Conservation (phyloP, 1,284 basidiomycete species). For the Boletus nobilissimus region DNA sequence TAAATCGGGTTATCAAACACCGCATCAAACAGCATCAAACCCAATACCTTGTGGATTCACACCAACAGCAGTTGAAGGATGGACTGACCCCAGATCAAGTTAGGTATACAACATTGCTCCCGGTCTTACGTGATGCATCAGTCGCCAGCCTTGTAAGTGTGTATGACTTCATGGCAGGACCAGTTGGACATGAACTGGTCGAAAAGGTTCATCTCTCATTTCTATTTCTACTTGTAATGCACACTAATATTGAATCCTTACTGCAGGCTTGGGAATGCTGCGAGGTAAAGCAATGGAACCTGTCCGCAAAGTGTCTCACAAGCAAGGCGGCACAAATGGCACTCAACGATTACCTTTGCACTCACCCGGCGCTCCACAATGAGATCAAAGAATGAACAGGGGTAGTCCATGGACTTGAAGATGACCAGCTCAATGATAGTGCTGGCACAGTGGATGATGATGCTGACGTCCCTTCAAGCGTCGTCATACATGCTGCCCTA, state of each 20-base stretch:
- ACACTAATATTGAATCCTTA: not conserved
- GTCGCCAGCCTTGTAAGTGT: slow-evolving; percentile 34
- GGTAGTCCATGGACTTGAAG: not conserved
- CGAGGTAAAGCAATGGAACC: not conserved
- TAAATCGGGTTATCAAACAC: slow-evolving; percentile 37
- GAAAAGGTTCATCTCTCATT: slow-evolving; percentile 3
- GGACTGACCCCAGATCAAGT: slow-evolving; percentile 5
- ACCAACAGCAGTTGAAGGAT: not conserved
- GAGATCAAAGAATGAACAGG: slow-evolving; percentile 6
- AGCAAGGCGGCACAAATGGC: slow-evolving; percentile 5
- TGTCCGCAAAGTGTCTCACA: slow-evolving; percentile 14
- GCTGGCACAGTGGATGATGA: not conserved
- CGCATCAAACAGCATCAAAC: slow-evolving; percentile 35
- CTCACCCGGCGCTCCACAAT: not conserved
- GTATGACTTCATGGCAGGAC: slow-evolving; percentile 35
- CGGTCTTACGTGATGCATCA: slow-evolving; percentile 9
- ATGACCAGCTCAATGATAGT: not conserved
- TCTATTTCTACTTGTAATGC: no score
- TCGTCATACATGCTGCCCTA: slow-evolving; percentile 2
- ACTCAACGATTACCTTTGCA: slow-evolving; percentile 2
- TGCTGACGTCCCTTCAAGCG: slow-evolving; percentile 16
- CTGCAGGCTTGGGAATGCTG: slow-evolving; percentile 13
- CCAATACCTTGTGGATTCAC: slow-evolving; percentile 16
- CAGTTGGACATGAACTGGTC: slow-evolving; percentile 31
- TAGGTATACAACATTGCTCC: slow-evolving; percentile 9